Percentiles rank a stretch among this genome's conserved stretches.
These are phyloP conservation scores for Macrolepiota dolichaula DNA, from an alignment of 768 basidiomycete species.

Conservation along the genomic window DNA sequence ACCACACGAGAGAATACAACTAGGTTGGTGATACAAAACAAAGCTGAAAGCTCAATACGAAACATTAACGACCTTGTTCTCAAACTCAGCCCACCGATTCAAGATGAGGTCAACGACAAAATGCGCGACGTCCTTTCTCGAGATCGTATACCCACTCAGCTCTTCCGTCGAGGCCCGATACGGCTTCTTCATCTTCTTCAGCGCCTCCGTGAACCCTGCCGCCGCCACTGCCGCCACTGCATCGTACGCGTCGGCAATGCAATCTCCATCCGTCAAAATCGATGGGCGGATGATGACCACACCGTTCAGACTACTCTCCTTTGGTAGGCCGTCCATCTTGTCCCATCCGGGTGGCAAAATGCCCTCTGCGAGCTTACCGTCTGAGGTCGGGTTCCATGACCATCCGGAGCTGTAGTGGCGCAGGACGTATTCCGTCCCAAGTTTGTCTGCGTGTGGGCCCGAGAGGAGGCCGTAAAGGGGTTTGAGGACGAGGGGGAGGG, in stretches of 20 bases:
- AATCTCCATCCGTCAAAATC: slow-evolving; percentile 55
- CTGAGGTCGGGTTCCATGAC: slow-evolving; percentile 38
- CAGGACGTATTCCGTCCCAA: slow-evolving; percentile 51
- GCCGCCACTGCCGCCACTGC: neutral
- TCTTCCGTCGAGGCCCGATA: slow-evolving; percentile 45
- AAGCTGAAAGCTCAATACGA: no score
- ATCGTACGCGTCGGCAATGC: slow-evolving; percentile 31
- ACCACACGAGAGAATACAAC: no score
- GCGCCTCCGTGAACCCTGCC: neutral
- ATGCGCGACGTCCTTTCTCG: slow-evolving; percentile 63
- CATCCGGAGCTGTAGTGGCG: slow-evolving; percentile 43
- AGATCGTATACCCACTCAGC: slow-evolving; percentile 48
- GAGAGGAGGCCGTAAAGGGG: slow-evolving; percentile 45
- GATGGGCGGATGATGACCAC: slow-evolving; percentile 55
- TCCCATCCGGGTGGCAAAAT: slow-evolving; percentile 46
- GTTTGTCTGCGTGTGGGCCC: slow-evolving; percentile 56
- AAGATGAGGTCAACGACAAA: slow-evolving; percentile 50
- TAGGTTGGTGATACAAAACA: neutral
- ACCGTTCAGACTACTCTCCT: slow-evolving; percentile 38
- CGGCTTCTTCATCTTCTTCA: slow-evolving; percentile 2
- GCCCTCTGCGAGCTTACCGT: slow-evolving; percentile 37
- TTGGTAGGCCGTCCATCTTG: slow-evolving; percentile 35
- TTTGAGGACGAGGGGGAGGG: slow-evolving; percentile 46
- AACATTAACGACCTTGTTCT: slow-evolving; percentile 46
- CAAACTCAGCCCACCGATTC: slow-evolving; percentile 49